Evolutionary conservation across 176 grass and related monocot species (phyloP).

Genomic region (Cenchrus purpureus): DNA sequence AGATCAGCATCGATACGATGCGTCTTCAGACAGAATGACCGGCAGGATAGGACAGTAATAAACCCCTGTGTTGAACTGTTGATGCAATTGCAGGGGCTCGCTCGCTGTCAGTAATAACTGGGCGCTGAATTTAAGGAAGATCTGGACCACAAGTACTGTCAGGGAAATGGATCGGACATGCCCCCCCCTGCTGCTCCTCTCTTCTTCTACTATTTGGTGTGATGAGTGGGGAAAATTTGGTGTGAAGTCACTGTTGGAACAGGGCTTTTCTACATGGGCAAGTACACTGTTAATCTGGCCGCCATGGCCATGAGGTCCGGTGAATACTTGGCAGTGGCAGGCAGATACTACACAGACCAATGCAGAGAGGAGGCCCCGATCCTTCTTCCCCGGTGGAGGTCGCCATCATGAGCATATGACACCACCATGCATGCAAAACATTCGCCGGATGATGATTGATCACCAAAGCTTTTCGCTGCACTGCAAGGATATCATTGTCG

Average conservation of each 20-base stretch:
- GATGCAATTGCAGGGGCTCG: neutral
- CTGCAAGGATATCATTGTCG: constrained; percentile 33
- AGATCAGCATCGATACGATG: neutral
- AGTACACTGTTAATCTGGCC: constrained; percentile 34
- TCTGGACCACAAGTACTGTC: constrained; percentile 51
- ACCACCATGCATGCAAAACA: neutral
- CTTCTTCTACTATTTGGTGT: neutral
- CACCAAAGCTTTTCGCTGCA: neutral
- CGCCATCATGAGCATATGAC: constrained; percentile 35
- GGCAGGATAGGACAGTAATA: constrained; percentile 20
- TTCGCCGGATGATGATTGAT: constrained; percentile 38
- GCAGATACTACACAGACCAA: neutral
- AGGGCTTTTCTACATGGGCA: constrained; percentile 8
- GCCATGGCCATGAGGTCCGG: neutral
- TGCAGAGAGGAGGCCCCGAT: neutral
- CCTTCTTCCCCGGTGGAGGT: neutral
- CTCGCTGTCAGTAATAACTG: neutral
- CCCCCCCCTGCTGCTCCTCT: too few relatives aligned
- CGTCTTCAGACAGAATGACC: neutral
- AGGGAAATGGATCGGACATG: constrained; percentile 42
- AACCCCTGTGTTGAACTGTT: neutral
- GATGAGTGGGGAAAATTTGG: neutral
- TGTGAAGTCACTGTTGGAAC: constrained; percentile 31
- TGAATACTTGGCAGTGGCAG: constrained; percentile 1
- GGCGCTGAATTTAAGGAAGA: constrained; percentile 40